Evolutionary conservation across 2,329 filamentous ascomycete genomes (phyloP), one percentile per base, ranked within the genome.

Genomic region (Iodosphaeria phyllophila): DNA sequence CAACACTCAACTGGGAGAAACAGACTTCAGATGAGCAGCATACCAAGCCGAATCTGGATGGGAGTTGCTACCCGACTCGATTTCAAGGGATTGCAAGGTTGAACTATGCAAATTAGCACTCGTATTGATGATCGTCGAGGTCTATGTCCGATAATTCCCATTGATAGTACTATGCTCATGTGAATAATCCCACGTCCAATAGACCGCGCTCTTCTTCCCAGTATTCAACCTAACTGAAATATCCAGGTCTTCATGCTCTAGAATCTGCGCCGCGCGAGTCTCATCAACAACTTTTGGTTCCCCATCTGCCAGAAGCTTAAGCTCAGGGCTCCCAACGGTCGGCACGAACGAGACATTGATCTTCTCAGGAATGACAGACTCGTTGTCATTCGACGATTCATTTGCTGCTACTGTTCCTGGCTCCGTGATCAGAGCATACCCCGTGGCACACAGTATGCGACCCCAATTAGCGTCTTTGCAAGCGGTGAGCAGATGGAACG

Each of bases 381-480:
- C n/a, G n/a, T n/a, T n/a, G n/a, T n/a, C n/a, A n/a, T n/a, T n/a
- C n/a, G n/a, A n/a, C n/a, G n/a, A n/a, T n/a, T n/a, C n/a, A 22
- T 69, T 66, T 2, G 60, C 55, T 1, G 75, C 68, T 1, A 73
- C 67, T 3, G 15, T 48, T 2, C 62, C 65, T 1, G 64, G 67
- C 35, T 67, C 64, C 3, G 62, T 64, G 32, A 74, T 59, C 23
- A 70, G 52, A 8, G 69, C 59, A 46, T 95, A 95, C 3, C 89
- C 89, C 4, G 84, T 83, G 1, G 89, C 86, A 47, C 89, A 95
- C 15, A 95, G 64, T 33, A 98, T 92, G 27, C 89, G 82, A 17
- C 89, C 89, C 89, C 89, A 98, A 58, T 98, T 98, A 11, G 89
- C 89, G 46, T 98, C 89, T 47, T 83, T 82, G 35, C 89, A 89